These are phyloP conservation scores for Emmonsiellopsis sp. DNA, from an alignment of 2,329 filamentous ascomycete species.

Conservation along the genomic window DNA sequence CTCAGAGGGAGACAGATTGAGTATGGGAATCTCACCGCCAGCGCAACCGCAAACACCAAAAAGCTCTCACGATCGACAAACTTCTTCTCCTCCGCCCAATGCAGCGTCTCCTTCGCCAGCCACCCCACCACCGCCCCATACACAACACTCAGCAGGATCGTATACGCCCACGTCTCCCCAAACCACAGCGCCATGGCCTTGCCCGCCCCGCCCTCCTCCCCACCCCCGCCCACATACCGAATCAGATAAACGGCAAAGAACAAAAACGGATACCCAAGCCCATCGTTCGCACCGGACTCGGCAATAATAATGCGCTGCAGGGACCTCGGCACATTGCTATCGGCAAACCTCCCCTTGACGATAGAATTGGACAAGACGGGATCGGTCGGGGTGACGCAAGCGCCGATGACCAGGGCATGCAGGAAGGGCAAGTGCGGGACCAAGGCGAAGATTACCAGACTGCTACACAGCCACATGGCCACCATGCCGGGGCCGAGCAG, in stretches of 20 bases:
- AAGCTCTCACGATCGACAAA: constrained; percentile 85
- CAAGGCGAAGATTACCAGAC: constrained; percentile 65
- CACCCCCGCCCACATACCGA: constrained; percentile 56
- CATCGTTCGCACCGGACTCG: constrained; percentile 84
- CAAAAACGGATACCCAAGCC: constrained; percentile 78
- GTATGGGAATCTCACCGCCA: constrained; percentile 49
- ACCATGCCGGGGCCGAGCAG: constrained; percentile 79
- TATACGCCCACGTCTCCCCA: constrained; percentile 75
- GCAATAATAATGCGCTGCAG: constrained; percentile 72
- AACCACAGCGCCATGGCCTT: constrained; percentile 74
- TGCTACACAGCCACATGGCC: constrained; percentile 77
- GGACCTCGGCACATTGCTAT: constrained; percentile 74
- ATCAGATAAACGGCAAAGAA: constrained; percentile 78
- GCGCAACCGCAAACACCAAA: constrained; percentile 72
- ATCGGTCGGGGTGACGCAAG: constrained; percentile 87
- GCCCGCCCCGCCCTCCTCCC: constrained; percentile 44
- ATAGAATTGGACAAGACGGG: constrained; percentile 82
- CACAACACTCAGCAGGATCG: constrained; percentile 64
- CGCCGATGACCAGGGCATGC: constrained; percentile 68
- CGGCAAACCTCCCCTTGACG: constrained; percentile 87
- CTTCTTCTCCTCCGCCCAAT: constrained; percentile 71
- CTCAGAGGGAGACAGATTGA: neutral
- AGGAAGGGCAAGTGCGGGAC: constrained; percentile 64
- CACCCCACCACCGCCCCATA: constrained; percentile 74
- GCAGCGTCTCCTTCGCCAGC: constrained; percentile 70